Evolutionary conservation across 202 grass and related monocot species (phyloP), one percentile per base, ranked within the genome.

Genomic region (Bolboschoenoplectus hybrid): DNA sequence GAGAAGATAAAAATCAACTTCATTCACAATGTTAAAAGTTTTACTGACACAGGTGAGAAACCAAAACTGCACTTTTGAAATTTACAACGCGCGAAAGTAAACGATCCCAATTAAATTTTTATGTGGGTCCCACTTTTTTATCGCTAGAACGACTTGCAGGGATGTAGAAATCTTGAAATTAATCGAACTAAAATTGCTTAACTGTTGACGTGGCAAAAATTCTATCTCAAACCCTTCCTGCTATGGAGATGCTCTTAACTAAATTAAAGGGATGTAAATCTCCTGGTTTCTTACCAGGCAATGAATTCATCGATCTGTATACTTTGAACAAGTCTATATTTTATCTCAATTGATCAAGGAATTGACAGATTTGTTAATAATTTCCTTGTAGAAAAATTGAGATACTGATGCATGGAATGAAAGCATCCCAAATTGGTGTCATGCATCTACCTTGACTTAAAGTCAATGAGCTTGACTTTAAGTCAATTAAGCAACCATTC

Each of bases 381-480:
- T 71, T 71, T 71, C 14, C 0, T 46, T 7, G 0, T 45, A 71
- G 67, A 69, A 72, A 47, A 19, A 26, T 26, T 72, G n/a, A 1
- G 14, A 14, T 20, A 7, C 17, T 41, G 19, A 10, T 72, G 68
- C 41, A 72, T 46, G 68, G 20, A 9, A 72, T 46, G 68, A 20
- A 9, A 72, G 68, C 41, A 72, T 46, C 6, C 17, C 17, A 72
- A 44, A 72, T 14, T 7, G 14, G n/a, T 44, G 39, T 71, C 41
- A 17, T 46, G 26, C 6, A n/a, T 46, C 6, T 19, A 5, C 63
- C 63, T 66, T 47, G 41, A 72, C 41, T 72, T 45, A 1, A 1
- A 47, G 40, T 71, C 67, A 72, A 47, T 10, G 7, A 19, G 7
- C 68, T 72, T 72, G 68, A 72, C 68, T 46, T 16, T 43, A 72